These are phyloP conservation scores for Saccharomycopsis javanensis DNA, from an alignment of 805 yeast genomes.

Conservation along the genomic window DNA sequence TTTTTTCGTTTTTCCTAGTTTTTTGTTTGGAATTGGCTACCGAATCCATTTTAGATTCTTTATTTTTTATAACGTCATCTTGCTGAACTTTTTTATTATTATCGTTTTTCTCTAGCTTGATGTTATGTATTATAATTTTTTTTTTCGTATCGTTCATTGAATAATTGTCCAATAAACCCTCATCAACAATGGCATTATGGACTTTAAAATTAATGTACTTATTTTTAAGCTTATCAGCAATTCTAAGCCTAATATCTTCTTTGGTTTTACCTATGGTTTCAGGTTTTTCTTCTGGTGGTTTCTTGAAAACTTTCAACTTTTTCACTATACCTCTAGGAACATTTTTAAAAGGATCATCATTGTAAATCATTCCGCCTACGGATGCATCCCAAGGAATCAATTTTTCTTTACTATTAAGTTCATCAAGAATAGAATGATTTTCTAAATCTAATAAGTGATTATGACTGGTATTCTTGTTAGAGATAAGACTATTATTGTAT, in stretches of 20 bases:
- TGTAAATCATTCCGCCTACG: slow-evolving; percentile 28
- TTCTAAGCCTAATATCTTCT: slow-evolving; percentile 45
- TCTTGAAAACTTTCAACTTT: slow-evolving; percentile 29
- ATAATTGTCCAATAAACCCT: slow-evolving; percentile 22
- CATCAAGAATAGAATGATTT: slow-evolving; percentile 7
- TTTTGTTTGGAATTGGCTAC: slow-evolving; percentile 5
- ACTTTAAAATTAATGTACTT: slow-evolving; percentile 37
- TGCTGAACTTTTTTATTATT: slow-evolving; percentile 10
- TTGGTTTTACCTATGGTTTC: neutral
- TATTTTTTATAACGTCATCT: neutral
- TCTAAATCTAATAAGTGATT: slow-evolving; percentile 1
- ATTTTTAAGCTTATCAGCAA: slow-evolving; percentile 35
- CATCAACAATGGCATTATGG: slow-evolving; percentile 27
- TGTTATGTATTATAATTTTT: slow-evolving; percentile 22
- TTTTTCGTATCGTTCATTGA: slow-evolving; percentile 19
- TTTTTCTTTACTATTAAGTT: slow-evolving; percentile 21
- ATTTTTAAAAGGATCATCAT: slow-evolving; percentile 27
- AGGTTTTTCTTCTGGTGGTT: slow-evolving; percentile 27
- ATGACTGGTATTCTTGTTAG: slow-evolving; percentile 7
- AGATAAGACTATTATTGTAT: slow-evolving; percentile 10
- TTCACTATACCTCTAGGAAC: slow-evolving; percentile 31
- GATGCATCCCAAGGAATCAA: slow-evolving; percentile 33
- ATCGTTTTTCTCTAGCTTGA: slow-evolving; percentile 21
- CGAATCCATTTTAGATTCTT: slow-evolving; percentile 7
- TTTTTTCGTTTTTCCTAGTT: slow-evolving; percentile 18